Conservation (phyloP, 192 early-diverging fungal genomes). For the Gryganskiella cystojenkinii region DNA sequence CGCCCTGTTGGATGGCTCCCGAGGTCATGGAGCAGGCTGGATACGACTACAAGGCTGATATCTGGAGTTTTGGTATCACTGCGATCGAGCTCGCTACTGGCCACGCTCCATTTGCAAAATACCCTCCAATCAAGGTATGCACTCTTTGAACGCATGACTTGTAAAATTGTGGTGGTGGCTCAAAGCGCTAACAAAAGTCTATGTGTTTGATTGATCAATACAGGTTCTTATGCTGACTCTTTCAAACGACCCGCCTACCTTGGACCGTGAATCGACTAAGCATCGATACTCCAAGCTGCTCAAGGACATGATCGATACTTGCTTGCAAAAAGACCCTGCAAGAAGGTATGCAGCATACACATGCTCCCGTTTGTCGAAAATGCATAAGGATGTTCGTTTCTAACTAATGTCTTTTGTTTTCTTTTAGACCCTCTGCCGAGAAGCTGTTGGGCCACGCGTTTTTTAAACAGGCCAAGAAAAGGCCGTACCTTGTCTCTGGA, state of each 20-base stretch:
- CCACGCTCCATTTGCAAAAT: constrained; percentile 90
- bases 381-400: not conserved
- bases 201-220: too few species aligned
- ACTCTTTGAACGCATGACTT: not conserved
- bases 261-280: constrained; percentile 77
- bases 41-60: constrained; percentile 91
- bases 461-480: constrained; percentile 82
- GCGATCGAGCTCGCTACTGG: constrained; percentile 87
- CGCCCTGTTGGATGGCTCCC: constrained; percentile 78
- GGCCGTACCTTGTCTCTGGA: constrained; percentile 65
- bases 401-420: not conserved
- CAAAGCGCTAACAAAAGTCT: too few species aligned
- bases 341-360: constrained; percentile 55
- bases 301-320: constrained; percentile 89
- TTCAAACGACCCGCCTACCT: constrained; percentile 86
- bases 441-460: constrained; percentile 82
- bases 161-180: too few species aligned
- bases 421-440: constrained; percentile 76
- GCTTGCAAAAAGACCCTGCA: constrained; percentile 82
- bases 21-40: constrained; percentile 94
- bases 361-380: not conserved
- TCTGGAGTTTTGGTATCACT: constrained; percentile 94
- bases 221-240: constrained; percentile 92
- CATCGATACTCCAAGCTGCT: constrained; percentile 82
- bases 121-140: constrained; percentile 84